Percentiles rank a stretch among this genome's conserved stretches.
These are phyloP conservation scores for Magnaporthiopsis incrustans DNA, from an alignment of 2,329 filamentous ascomycete species.

Conservation along the genomic window DNA sequence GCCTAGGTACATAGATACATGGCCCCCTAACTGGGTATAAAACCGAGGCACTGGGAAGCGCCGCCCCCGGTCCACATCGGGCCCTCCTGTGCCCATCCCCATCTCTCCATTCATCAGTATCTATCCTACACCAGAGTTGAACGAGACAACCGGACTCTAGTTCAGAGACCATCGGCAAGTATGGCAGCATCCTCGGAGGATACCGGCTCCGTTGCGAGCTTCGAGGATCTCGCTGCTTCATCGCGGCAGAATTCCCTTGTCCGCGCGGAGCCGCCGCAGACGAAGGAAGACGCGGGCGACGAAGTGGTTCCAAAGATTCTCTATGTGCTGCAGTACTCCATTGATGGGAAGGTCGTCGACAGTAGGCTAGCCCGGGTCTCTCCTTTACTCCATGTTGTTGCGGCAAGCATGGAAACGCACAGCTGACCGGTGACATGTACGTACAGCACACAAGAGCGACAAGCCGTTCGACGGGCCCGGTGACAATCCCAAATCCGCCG, in stretches of 20 bases:
- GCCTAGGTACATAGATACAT: neutral
- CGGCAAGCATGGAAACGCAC: neutral
- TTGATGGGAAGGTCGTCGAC: constrained; percentile 25
- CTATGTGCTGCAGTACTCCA: constrained; percentile 33
- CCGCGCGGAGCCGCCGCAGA: constrained; percentile 12
- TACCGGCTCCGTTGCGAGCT: constrained; percentile 22
- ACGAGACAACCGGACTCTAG: neutral
- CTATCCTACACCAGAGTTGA: neutral
- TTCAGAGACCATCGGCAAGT: neutral
- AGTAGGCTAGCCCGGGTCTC: constrained; percentile 19
- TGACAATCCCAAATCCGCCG: constrained; percentile 18
- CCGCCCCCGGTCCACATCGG: too few relatives aligned
- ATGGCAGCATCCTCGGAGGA: constrained; percentile 14
- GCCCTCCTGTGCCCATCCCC: too few relatives aligned
- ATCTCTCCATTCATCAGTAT: neutral
- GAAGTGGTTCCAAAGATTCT: constrained; percentile 30
- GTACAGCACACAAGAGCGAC: constrained; percentile 28
- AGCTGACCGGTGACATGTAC: neutral
- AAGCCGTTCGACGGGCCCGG: constrained; percentile 28
- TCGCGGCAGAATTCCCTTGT: constrained; percentile 5
- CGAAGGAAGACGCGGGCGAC: constrained; percentile 8
- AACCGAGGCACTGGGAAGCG: neutral
- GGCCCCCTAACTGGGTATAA: neutral
- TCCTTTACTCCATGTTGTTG: neutral
- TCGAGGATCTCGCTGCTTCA: constrained; percentile 20